Evolutionary conservation across 306 rosid species (phyloP).

Genomic region (Acacia confusa): DNA sequence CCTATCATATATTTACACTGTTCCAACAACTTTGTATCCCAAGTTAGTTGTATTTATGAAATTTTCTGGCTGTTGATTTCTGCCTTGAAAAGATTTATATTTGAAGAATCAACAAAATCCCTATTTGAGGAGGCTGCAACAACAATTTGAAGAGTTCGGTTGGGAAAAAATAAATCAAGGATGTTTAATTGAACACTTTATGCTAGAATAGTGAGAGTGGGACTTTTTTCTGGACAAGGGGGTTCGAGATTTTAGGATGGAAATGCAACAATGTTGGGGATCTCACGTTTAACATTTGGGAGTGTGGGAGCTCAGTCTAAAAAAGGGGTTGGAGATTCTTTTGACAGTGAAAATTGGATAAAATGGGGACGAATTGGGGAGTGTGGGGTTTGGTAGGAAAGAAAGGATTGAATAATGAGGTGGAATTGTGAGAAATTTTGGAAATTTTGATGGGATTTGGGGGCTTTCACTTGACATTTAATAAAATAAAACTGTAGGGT

Average conservation of each 20-base stretch:
- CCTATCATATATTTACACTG: neutral
- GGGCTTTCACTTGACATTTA: neutral
- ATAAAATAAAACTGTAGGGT: neutral
- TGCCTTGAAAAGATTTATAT: neutral
- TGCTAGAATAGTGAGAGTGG: neutral
- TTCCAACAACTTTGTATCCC: neutral
- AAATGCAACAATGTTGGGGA: neutral
- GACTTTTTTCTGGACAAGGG: neutral
- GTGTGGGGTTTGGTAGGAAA: neutral
- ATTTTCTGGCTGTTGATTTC: slow-evolving; percentile 1
- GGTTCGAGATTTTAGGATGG: neutral
- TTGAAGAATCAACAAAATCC: neutral
- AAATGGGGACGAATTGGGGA: neutral
- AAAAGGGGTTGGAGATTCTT: neutral
- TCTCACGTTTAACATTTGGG: neutral
- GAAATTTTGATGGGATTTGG: neutral
- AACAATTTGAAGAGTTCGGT: neutral
- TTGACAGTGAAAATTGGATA: neutral
- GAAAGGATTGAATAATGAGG: neutral
- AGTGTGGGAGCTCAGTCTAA: neutral
- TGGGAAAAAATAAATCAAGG: neutral
- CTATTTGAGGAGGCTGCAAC: neutral
- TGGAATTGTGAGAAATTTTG: neutral
- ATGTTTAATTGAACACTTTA: neutral
- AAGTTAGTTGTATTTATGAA: neutral